Conservation (phyloP, 1,139 yeast genomes). For the Petasospora rhodanensis region DNA sequence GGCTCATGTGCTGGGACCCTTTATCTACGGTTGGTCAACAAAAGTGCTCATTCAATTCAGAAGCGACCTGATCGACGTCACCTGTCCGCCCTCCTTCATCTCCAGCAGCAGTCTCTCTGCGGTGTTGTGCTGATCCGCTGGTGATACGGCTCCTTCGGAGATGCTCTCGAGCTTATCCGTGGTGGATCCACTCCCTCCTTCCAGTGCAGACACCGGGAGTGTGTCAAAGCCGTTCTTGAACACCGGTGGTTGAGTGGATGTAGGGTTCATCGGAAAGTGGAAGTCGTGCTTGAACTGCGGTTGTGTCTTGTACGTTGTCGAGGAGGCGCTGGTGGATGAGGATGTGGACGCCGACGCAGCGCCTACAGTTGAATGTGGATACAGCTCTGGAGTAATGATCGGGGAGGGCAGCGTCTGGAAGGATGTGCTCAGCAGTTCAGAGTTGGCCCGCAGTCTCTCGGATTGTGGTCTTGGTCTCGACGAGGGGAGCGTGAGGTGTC, state of each 20-base stretch:
- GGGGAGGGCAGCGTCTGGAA: slow-evolving; percentile 24
- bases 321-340: background rate
- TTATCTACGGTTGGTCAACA: no score
- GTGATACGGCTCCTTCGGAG: slow-evolving; percentile 5
- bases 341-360: slow-evolving; percentile 1
- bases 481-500: background rate
- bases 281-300: slow-evolving; percentile 3
- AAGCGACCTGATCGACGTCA: slow-evolving; percentile 21
- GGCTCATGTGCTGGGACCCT: no score
- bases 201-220: slow-evolving; percentile 1
- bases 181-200: background rate
- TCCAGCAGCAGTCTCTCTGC: slow-evolving; percentile 42
- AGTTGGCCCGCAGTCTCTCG: slow-evolving; percentile 1
- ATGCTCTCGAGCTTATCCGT: slow-evolving; percentile 8
- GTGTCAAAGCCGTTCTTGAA: slow-evolving; percentile 1
- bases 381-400: slow-evolving; percentile 24
- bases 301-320: background rate
- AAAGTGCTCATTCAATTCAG: no score
- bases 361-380: slow-evolving; percentile 15
- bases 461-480: background rate
- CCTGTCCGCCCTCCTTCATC: slow-evolving; percentile 42
- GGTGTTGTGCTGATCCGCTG: slow-evolving; percentile 11
- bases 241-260: background rate
- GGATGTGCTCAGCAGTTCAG: background rate
- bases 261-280: slow-evolving; percentile 3